Evolutionary conservation across 495 filamentous ascomycete genomes (phyloP), one percentile per base, ranked within the genome.

Genomic region (Podospora anserina): DNA sequence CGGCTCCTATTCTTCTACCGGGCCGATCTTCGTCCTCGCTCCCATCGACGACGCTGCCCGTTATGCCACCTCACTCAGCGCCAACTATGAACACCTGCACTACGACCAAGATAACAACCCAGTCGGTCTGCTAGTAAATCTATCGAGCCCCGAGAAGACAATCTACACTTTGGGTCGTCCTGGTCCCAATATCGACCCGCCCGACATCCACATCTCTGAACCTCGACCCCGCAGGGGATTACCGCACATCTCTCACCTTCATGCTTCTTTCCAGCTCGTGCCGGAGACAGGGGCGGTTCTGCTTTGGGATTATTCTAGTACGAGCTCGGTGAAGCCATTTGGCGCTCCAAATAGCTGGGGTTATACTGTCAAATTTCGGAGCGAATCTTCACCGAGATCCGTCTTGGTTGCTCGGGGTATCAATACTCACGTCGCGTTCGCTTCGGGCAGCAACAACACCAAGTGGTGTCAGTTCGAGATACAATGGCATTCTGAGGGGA

Each of bases 381-480:
- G 49, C 44, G 63, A 63, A 53, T 32, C 61, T 3, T 19, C 26
- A 19, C 28, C 61, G n/a, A 69, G 69, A n/a, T 74, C 75, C 5
- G 72, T 80, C 18, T 44, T 80, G 5, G 70, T 78, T 53, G 75
- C 74, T 0, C 64, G 59, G 1, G 74, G 75, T 2, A 76, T 77
- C 60, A 78, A 78, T 65, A 39, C 70, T 16, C 67, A 69, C 34
- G 66, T 78, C n/a, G 75, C 72, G 1, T 76, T 78, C 62, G 76
- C 75, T 2, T 49, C 39, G 9, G 39, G 39, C 9, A 49, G 39
- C 32, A 39, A 49, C 18, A 66, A 63, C 3, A 71, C 72, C 18
- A 61, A 39, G 19, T 70, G 58, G 60, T 78, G 74, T 66, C 73
- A 76, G 62, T 78, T 78, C 23, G 75, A 77, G 63, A 61, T 78